phyloP scores from a whole-genome alignment of 1,284 basidiomycete genomes.

The Microbotryomycetes sp. region DNA sequence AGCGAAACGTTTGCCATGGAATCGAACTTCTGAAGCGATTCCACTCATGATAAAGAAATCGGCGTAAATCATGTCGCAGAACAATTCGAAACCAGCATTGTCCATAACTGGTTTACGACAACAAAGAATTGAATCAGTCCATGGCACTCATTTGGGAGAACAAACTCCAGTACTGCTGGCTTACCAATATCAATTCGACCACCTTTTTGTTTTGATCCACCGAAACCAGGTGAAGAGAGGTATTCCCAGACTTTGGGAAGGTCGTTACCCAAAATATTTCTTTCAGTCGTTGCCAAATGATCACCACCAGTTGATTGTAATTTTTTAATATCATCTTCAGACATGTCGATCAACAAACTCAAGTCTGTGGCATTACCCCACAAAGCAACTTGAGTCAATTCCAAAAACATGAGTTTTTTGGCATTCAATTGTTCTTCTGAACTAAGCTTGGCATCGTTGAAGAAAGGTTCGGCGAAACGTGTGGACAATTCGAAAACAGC shows the following conservation, averaged over 20 bases:
- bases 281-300: slow-evolving; percentile 88
- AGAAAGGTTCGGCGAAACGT: slow-evolving; percentile 76
- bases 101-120: slow-evolving; percentile 46
- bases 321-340: slow-evolving; percentile 94
- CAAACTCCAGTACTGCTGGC: not conserved
- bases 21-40: slow-evolving; percentile 73
- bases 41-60: slow-evolving; percentile 77
- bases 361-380: slow-evolving; percentile 89
- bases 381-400: slow-evolving; percentile 91
- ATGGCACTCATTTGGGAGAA: not conserved
- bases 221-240: slow-evolving; percentile 45
- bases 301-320: slow-evolving; percentile 96
- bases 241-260: slow-evolving; percentile 74
- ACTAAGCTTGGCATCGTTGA: slow-evolving; percentile 56
- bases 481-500: slow-evolving; percentile 93
- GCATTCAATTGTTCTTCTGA: slow-evolving; percentile 59
- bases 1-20: slow-evolving; percentile 85
- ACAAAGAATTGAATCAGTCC: not conserved
- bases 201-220: slow-evolving; percentile 54
- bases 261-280: slow-evolving; percentile 88
- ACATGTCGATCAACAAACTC: slow-evolving; percentile 95
- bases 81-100: slow-evolving; percentile 77
- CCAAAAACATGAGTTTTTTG: slow-evolving; percentile 85
- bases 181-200: slow-evolving; percentile 72
- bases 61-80: slow-evolving; percentile 95